A percentile compares a stretch with the other conserved stretches of the same genome.
Evolutionary conservation across 23 red algal genomes (phyloP).

Genomic region (Agarophyton chilense): DNA sequence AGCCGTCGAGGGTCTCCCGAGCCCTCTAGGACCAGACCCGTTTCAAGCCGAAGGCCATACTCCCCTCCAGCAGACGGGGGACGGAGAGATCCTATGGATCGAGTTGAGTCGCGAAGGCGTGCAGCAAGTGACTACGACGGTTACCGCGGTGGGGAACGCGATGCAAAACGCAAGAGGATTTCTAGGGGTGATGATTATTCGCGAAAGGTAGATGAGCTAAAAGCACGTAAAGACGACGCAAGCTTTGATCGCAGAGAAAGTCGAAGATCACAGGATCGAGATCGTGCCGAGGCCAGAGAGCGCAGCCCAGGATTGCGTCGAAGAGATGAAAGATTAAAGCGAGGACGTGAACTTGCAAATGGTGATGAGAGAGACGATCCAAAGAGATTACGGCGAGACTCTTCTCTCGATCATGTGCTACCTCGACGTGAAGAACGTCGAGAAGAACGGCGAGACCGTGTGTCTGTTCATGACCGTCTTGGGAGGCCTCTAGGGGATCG

Average conservation of each 20-base stretch:
- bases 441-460: conserved; percentile 20
- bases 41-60: conserved; percentile 1
- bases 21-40: background rate
- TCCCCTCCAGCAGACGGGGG: background rate
- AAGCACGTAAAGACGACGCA: conserved; percentile 45
- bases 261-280: conserved; percentile 25
- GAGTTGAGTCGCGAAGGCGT: conserved; percentile 9
- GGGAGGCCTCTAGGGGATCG: conserved; percentile 23
- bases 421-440: conserved; percentile 32
- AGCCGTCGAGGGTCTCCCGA: conserved; percentile 18
- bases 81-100: conserved; percentile 5
- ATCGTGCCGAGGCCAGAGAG: conserved; percentile 29
- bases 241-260: conserved; percentile 32
- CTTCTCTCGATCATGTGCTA: background rate
- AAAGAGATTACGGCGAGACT: conserved; percentile 14
- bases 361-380: conserved; percentile 19
- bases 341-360: conserved; percentile 9
- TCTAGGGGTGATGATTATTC: conserved; percentile 20
- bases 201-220: conserved; percentile 26
- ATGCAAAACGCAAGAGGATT: conserved; percentile 25
- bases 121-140: conserved; percentile 3
- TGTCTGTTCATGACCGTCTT: conserved; percentile 45
- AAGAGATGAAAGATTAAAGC: conserved; percentile 41
- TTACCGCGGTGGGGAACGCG: conserved; percentile 16
- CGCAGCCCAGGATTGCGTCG: conserved; percentile 22